These are phyloP conservation scores for Fusarium annulatum DNA, from an alignment of 2,329 filamentous ascomycete species.

Conservation along the genomic window DNA sequence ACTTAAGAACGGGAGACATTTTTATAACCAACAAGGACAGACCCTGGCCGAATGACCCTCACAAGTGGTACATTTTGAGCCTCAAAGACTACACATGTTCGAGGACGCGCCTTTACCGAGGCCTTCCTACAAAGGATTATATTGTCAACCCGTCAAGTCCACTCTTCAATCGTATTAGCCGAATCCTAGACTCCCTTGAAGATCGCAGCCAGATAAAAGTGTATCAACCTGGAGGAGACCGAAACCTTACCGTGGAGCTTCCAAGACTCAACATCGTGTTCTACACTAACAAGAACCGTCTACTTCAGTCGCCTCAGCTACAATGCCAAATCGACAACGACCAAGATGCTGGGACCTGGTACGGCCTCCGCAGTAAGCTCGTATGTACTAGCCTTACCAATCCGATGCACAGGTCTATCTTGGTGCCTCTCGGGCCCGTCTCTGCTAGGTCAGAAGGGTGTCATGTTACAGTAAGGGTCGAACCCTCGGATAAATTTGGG, in stretches of 20 bases:
- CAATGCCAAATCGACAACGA: conserved; percentile 62
- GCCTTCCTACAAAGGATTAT: conserved; percentile 2
- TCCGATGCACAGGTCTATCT: conserved; percentile 58
- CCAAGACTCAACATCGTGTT: conserved; percentile 65
- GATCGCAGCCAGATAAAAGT: conserved; percentile 30
- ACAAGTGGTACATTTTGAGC: conserved; percentile 24
- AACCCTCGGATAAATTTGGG: conserved; percentile 53
- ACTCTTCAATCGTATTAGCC: conserved; percentile 29
- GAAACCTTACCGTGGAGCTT: conserved; percentile 59
- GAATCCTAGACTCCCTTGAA: conserved; percentile 39
- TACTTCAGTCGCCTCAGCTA: conserved; percentile 63
- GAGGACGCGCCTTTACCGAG: not conserved
- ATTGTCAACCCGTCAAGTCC: conserved; percentile 40
- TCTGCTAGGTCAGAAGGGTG: conserved; percentile 21
- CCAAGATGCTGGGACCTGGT: conserved; percentile 70
- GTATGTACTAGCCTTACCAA: conserved; percentile 63
- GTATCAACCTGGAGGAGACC: conserved; percentile 27
- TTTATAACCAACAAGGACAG: conserved; percentile 31
- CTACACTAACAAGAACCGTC: conserved; percentile 54
- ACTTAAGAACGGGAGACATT: conserved; percentile 32
- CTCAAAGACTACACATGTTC: conserved; percentile 26
- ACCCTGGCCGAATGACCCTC: conserved; percentile 31
- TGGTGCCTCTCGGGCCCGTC: conserved; percentile 61
- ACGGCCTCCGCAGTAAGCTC: conserved; percentile 70
- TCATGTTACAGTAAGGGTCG: conserved; percentile 45